Evolutionary conservation across 352 stramenopile genomes (phyloP).

Genomic region (Elongisporangium anandrum): DNA sequence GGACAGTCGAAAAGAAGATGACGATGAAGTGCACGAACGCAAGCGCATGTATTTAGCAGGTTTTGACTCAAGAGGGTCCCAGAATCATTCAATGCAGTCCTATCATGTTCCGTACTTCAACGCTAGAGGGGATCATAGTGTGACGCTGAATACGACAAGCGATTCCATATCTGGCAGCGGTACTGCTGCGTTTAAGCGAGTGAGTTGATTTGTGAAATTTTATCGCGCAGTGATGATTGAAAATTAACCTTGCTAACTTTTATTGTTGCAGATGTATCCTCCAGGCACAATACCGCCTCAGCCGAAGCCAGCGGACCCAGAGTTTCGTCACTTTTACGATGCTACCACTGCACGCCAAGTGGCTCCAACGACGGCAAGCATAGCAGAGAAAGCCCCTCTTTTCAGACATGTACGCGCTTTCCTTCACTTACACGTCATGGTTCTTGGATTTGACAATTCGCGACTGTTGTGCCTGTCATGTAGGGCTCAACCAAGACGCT

Average conservation of each 20-base stretch:
- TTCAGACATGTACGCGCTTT: background rate
- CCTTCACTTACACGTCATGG: too few relatives aligned
- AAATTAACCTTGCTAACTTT: background rate
- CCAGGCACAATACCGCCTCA: conserved; percentile 42
- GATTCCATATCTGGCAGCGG: conserved; percentile 1
- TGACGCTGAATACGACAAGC: background rate
- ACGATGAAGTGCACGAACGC: conserved; percentile 2
- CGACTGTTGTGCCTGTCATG: background rate
- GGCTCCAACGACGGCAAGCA: background rate
- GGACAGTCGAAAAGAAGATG: conserved; percentile 12
- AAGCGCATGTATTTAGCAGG: background rate
- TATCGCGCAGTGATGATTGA: background rate
- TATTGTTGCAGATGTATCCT: conserved; percentile 22
- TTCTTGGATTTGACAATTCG: too few relatives aligned
- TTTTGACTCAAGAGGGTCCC: conserved; percentile 8
- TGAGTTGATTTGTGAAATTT: conserved; percentile 3
- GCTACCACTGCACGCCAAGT: conserved; percentile 25
- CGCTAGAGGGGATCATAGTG: conserved; percentile 1
- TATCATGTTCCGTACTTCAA: conserved; percentile 34
- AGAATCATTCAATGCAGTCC: conserved; percentile 17
- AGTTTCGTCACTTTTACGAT: conserved; percentile 50
- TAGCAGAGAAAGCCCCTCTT: background rate
- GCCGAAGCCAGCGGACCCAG: conserved; percentile 36
- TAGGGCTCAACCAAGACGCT: background rate
- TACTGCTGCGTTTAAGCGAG: conserved; percentile 6